Evolutionary conservation across 2,329 filamentous ascomycete genomes (phyloP), one percentile per base, ranked within the genome.

Genomic region (Ampelomyces quisqualis): DNA sequence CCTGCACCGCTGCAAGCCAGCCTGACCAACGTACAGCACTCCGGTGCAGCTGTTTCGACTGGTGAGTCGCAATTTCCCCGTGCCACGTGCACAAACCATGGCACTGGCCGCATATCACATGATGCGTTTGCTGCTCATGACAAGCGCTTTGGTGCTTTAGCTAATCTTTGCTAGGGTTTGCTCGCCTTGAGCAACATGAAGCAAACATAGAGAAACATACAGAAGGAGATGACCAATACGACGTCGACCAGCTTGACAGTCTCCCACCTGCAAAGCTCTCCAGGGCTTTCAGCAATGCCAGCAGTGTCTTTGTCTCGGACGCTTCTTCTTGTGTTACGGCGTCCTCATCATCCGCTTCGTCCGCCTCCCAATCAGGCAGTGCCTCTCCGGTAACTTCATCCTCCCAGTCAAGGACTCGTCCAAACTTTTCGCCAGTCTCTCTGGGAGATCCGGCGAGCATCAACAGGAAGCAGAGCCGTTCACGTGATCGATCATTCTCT

Each of bases 41-140:
- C 71, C 35, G 73, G 70, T 28, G 74, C 74, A 13, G 72, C 72
- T 24, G 67, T 74, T 22, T 59, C 65, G 48, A 75, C 72, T 33
- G 62, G 70, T 44, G 68, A 46, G 67, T 64, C 28, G 10, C 28
- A 29, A 8, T 38, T 19, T 22, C 21, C 34, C 26, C 27, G 18
- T 37, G 19, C n/a, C 21, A 31, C 38, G 9, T 29, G 17, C 26
- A 9, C 23, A 10, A 22, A 30, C 13, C 22, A 38, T 22, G n/a
- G 22, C 22, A 45, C 36, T 44, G 30, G 44, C 32, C 33, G 13
- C 19, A 13, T 6, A n/a, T 33, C 43, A 37, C 40, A 38, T 44
- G 36, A 45, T 43, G 14, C 9, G 38, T 40, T 37, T 32, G n/a
- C 18, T 43, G 38, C 20, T 37, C 35, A 40, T 19, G 11, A 37